These are phyloP conservation scores for Xylariales sp. DNA, from an alignment of 2,329 filamentous ascomycete species.

Conservation along the genomic window DNA sequence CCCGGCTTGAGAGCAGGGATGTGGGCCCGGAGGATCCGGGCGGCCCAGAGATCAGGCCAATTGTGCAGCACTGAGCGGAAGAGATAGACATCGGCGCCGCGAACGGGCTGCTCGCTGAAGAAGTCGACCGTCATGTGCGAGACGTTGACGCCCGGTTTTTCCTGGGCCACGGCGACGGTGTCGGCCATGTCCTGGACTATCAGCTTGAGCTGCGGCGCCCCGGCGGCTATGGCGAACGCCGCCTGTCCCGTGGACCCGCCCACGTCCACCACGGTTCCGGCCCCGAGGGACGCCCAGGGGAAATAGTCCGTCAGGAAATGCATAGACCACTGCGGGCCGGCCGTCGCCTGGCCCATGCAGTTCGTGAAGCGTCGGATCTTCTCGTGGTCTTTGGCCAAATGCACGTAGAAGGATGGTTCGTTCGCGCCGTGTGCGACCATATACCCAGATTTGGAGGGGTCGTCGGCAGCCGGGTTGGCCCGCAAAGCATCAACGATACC, in stretches of 20 bases:
- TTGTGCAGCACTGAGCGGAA: conserved; percentile 46
- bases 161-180: conserved; percentile 30
- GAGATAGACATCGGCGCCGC: conserved; percentile 36
- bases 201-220: conserved; percentile 47
- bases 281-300: conserved; percentile 6
- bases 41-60: conserved; percentile 37
- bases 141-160: conserved; percentile 19
- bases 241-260: conserved; percentile 56
- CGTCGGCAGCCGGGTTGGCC: conserved; percentile 42
- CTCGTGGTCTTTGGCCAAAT: no score
- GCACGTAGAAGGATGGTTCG: no score
- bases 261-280: conserved; percentile 51
- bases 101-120: conserved; percentile 35
- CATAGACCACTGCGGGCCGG: no score
- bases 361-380: no score
- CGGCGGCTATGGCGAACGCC: conserved; percentile 48
- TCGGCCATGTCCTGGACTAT: conserved; percentile 53
- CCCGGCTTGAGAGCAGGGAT: conserved; percentile 4
- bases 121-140: conserved; percentile 40
- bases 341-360: no score
- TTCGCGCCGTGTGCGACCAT: no score
- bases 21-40: conserved; percentile 25
- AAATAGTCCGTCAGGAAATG: no score
- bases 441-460: no score
- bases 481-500: conserved; percentile 41